Percentiles rank a stretch among this genome's conserved stretches.
phyloP scores from a whole-genome alignment of 139 green algal genomes.

The Chlorella vulgaris region DNA sequence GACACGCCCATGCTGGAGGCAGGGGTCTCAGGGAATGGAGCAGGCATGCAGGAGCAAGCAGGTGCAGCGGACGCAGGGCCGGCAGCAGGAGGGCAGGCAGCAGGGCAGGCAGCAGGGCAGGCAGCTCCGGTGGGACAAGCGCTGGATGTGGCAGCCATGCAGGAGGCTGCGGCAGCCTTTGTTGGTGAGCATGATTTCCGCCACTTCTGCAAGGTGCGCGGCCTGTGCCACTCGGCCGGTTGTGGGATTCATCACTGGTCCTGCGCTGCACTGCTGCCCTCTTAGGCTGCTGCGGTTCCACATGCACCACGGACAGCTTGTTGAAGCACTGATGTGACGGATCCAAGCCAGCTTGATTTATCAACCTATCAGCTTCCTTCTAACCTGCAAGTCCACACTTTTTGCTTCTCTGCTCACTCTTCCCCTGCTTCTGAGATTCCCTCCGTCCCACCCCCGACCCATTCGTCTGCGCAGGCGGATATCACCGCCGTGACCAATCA shows the following conservation, averaged over 20 bases:
- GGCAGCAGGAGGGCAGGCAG: slow-evolving; percentile 1
- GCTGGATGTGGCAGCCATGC: slow-evolving; percentile 84
- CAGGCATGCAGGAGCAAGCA: not conserved
- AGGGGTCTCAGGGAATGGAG: not conserved
- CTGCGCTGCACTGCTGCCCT: too few species aligned
- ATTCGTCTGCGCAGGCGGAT: slow-evolving; percentile 8
- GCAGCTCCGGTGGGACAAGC: not conserved
- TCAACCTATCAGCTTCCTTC: too few species aligned
- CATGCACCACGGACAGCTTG: too few species aligned
- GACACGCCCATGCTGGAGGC: not conserved
- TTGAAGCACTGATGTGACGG: too few species aligned
- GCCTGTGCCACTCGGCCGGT: too few species aligned
- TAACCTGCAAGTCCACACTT: not conserved
- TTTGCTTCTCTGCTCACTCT: not conserved
- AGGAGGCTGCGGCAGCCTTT: slow-evolving; percentile 68
- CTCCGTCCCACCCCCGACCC: not conserved
- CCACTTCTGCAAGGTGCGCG: slow-evolving; percentile 91
- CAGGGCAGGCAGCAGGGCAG: slow-evolving; percentile 17
- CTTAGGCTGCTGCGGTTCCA: too few species aligned
- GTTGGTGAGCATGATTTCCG: slow-evolving; percentile 94
- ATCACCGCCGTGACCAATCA: slow-evolving; percentile 66
- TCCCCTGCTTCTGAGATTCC: not conserved
- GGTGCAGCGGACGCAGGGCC: not conserved
- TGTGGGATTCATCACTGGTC: too few species aligned
- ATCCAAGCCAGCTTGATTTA: too few species aligned